These are phyloP conservation scores for Chrysanthemum lavandulifolium DNA, from an alignment of 129 eudicot species.

Conservation along the genomic window DNA sequence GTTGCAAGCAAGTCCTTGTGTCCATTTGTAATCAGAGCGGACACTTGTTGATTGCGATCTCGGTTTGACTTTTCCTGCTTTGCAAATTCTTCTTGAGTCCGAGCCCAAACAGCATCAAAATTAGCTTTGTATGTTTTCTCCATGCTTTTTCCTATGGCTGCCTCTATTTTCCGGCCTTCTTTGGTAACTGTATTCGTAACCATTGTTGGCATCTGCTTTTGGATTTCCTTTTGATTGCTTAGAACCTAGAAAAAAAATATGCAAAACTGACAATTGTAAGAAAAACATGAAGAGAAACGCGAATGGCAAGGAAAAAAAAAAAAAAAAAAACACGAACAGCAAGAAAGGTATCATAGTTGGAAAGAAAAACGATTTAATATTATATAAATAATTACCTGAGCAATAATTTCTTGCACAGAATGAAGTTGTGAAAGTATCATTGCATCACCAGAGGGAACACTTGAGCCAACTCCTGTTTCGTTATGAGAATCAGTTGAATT, in stretches of 20 bases:
- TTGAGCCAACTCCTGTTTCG: conserved; percentile 57
- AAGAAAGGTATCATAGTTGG: background rate
- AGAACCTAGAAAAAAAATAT: conserved; percentile 47
- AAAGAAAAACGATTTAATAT: background rate
- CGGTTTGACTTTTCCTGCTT: conserved; percentile 72
- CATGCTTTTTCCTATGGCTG: conserved; percentile 66
- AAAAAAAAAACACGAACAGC: no score
- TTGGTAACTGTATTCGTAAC: conserved; percentile 59
- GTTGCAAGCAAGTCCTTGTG: conserved; percentile 69
- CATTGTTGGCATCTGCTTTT: conserved; percentile 58
- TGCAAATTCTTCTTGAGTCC: conserved; percentile 74
- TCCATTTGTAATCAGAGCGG: conserved; percentile 53
- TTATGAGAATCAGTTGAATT: conserved; percentile 56
- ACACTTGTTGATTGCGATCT: conserved; percentile 69
- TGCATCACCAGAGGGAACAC: conserved; percentile 42
- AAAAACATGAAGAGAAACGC: background rate
- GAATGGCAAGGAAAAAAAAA: no score
- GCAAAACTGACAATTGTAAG: background rate
- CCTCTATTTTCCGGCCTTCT: conserved; percentile 84
- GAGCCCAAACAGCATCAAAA: conserved; percentile 86
- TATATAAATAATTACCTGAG: conserved; percentile 50
- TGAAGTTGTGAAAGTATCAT: conserved; percentile 49
- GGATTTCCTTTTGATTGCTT: conserved; percentile 68
- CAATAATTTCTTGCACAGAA: conserved; percentile 66
- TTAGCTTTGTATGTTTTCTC: conserved; percentile 72